A percentile compares a stretch with the other conserved stretches of the same genome.
Evolutionary conservation across 192 early-diverging fungal genomes (phyloP).

Genomic region (Mortierella claussenii): DNA sequence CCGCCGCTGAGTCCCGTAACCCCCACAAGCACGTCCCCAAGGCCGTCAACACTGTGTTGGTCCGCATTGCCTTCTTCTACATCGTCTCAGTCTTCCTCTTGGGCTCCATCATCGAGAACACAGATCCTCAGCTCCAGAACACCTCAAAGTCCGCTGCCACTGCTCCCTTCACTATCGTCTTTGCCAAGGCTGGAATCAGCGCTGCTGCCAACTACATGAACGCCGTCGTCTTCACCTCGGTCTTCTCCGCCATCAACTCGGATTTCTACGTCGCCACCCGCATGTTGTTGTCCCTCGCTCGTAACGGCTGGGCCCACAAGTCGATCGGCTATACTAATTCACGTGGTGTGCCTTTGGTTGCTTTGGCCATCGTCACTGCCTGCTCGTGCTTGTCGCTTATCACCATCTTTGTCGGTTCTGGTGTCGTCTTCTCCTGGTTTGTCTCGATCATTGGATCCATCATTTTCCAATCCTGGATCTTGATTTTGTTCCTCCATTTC

Average conservation of each 20-base stretch:
- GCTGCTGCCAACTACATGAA: constrained; percentile 79
- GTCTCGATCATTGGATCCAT: constrained; percentile 76
- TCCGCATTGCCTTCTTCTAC: constrained; percentile 80
- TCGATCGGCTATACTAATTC: constrained; percentile 70
- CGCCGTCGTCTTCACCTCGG: constrained; percentile 73
- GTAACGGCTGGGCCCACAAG: constrained; percentile 80
- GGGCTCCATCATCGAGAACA: constrained; percentile 70
- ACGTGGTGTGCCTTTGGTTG: constrained; percentile 72
- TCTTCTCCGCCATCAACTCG: constrained; percentile 85
- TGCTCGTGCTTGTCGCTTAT: constrained; percentile 73
- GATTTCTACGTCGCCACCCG: constrained; percentile 89
- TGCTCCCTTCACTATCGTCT: constrained; percentile 78
- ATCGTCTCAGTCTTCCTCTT: constrained; percentile 71
- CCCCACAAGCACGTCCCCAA: constrained; percentile 80
- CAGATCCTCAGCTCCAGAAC: constrained; percentile 64
- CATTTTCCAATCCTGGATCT: constrained; percentile 86
- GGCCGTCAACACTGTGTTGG: constrained; percentile 79
- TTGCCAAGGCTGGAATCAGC: constrained; percentile 67
- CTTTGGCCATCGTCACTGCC: constrained; percentile 68
- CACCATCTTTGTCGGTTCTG: constrained; percentile 72
- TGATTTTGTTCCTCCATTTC: constrained; percentile 83
- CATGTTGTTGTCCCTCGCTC: constrained; percentile 78
- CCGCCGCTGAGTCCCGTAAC: constrained; percentile 83
- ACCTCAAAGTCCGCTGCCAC: constrained; percentile 61
- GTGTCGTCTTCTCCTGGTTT: constrained; percentile 76